phyloP scores from a whole-genome alignment of 176 grass and related monocot species.

The Luzula sylvatica region DNA sequence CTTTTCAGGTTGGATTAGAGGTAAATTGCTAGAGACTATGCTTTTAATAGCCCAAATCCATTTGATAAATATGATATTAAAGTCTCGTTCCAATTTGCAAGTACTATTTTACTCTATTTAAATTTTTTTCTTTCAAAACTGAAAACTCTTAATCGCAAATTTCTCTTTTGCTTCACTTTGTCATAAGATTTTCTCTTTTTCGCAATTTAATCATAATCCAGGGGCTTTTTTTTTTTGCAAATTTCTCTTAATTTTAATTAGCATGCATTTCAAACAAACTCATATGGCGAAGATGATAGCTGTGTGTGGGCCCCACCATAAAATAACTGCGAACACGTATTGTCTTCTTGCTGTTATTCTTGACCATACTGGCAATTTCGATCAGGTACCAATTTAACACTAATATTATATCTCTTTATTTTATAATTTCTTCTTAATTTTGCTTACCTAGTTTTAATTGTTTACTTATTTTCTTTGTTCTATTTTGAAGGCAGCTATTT shows the following conservation, averaged over 20 bases:
- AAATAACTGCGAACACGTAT: slow-evolving; percentile 89
- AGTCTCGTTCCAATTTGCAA: slow-evolving; percentile 93
- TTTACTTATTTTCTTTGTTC: no score
- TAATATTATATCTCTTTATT: background rate
- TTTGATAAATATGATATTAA: slow-evolving; percentile 90
- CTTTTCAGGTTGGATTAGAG: slow-evolving; percentile 86
- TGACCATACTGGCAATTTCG: slow-evolving; percentile 98
- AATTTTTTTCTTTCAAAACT: slow-evolving; percentile 33
- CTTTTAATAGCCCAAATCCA: slow-evolving; percentile 80
- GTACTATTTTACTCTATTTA: slow-evolving; percentile 47
- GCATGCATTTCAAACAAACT: slow-evolving; percentile 51
- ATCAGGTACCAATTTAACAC: slow-evolving; percentile 55
- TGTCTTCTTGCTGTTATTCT: slow-evolving; percentile 96
- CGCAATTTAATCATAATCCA: no score
- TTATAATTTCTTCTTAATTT: background rate
- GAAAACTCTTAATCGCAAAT: no score
- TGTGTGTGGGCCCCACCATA: slow-evolving; percentile 87
- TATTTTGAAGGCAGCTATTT: slow-evolving; percentile 95
- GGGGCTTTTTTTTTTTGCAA: no score
- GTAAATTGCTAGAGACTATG: slow-evolving; percentile 86
- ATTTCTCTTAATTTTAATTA: no score
- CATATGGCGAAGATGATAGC: slow-evolving; percentile 83
- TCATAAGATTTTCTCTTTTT: no score
- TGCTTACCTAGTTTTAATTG: slow-evolving; percentile 9
- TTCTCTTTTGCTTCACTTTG: slow-evolving; percentile 67